phyloP scores from a whole-genome alignment of 2,329 filamentous ascomycete species.

The Cladosporium austrohemisphaericum region DNA sequence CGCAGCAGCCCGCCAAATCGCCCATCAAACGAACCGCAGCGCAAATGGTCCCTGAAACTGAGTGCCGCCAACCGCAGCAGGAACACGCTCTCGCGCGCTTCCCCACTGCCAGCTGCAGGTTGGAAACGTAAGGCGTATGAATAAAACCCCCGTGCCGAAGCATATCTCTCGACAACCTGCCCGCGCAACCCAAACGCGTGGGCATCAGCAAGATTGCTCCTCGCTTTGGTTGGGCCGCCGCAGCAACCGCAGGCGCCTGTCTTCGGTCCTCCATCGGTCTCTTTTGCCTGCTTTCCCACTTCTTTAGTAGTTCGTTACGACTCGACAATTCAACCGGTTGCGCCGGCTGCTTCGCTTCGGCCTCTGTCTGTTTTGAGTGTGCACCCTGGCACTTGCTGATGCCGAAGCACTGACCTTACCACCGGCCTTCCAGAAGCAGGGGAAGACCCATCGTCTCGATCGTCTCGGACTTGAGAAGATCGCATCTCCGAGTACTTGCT shows the following conservation, averaged over 20 bases:
- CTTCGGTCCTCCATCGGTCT: conserved; percentile 13
- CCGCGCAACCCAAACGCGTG: not conserved
- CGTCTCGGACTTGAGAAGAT: no score
- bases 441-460: no score
- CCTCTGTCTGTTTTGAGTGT: not conserved
- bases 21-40: no score
- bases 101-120: not conserved
- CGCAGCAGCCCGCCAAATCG: not conserved
- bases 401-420: conserved; percentile 1
- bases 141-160: no score
- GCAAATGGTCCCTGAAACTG: not conserved
- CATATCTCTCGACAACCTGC: not conserved
- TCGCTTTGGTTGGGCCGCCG: conserved; percentile 14
- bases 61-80: not conserved
- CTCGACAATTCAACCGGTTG: conserved; percentile 4
- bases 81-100: not conserved
- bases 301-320: no score
- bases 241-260: conserved; percentile 8
- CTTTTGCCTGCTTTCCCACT: no score
- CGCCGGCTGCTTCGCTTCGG: conserved; percentile 4
- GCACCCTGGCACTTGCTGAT: not conserved
- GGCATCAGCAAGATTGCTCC: conserved; percentile 1
- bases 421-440: no score
- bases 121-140: conserved; percentile 12
- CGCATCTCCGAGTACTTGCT: no score